These are phyloP conservation scores for Colletotrichum gloeosporioides DNA, from an alignment of 2,329 filamentous ascomycete genomes.

Conservation along the genomic window DNA sequence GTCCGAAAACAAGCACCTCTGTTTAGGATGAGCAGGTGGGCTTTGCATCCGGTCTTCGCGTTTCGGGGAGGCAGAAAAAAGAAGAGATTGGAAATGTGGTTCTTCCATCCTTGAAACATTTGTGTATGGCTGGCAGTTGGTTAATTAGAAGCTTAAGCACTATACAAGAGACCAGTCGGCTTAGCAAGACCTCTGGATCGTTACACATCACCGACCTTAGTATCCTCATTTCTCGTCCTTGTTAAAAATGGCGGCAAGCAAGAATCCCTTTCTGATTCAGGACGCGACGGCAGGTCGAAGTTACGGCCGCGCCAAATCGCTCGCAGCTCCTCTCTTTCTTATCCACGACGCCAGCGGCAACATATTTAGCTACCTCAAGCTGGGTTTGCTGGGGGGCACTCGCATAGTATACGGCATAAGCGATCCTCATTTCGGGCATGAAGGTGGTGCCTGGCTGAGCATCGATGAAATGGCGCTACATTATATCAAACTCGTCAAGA, in stretches of 20 bases:
- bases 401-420: not conserved
- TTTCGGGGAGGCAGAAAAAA: not conserved
- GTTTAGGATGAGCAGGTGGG: not conserved
- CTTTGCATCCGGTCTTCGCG: not conserved
- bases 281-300: not conserved
- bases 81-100: not conserved
- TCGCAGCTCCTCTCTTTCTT: not conserved
- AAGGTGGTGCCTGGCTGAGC: not conserved
- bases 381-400: not conserved
- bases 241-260: not conserved
- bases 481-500: not conserved
- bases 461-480: not conserved
- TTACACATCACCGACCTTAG: not conserved
- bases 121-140: not conserved
- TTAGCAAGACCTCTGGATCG: not conserved
- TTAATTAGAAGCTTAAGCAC: not conserved
- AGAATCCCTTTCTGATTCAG: not conserved
- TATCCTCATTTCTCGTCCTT: not conserved
- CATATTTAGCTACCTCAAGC: not conserved
- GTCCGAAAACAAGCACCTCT: not conserved
- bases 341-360: not conserved
- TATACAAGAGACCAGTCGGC: not conserved
- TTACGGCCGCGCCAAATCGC: not conserved
- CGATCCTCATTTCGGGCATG: not conserved
- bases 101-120: not conserved